These are phyloP conservation scores for Aureobasidium sp. DNA, from an alignment of 2,329 filamentous ascomycete species.

Conservation along the genomic window DNA sequence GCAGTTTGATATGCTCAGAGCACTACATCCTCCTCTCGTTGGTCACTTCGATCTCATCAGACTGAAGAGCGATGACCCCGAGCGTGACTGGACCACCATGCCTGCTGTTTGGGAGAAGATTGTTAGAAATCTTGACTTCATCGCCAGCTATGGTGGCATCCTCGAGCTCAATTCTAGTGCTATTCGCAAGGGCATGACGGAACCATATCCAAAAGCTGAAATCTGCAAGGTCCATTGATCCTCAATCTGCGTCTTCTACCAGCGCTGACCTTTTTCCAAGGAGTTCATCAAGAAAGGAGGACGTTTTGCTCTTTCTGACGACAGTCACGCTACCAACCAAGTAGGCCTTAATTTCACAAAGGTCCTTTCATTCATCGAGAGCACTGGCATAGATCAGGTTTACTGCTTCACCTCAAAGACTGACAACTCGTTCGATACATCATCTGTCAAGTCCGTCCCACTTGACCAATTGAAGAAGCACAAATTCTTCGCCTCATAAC, in stretches of 20 bases:
- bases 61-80: constrained; percentile 65
- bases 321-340: constrained; percentile 84
- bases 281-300: constrained; percentile 68
- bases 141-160: constrained; percentile 68
- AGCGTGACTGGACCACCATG: constrained; percentile 47
- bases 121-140: constrained; percentile 63
- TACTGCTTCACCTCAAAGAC: constrained; percentile 28
- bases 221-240: constrained; percentile 61
- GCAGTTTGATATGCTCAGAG: constrained; percentile 72
- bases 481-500: neutral
- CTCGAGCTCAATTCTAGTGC: constrained; percentile 86
- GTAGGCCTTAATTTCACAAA: constrained; percentile 76
- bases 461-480: constrained; percentile 12
- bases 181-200: constrained; percentile 78
- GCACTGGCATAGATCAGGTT: constrained; percentile 57
- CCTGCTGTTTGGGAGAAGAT: constrained; percentile 65
- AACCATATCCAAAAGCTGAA: constrained; percentile 77
- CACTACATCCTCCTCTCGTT: constrained; percentile 67
- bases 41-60: constrained; percentile 93
- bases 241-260: neutral
- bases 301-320: constrained; percentile 84
- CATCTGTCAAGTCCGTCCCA: constrained; percentile 1
- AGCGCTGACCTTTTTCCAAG: constrained; percentile 37
- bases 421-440: constrained; percentile 11
- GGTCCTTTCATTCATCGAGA: constrained; percentile 63